Base-by-base conservation (phyloP, 352 stramenopile genomes). In the Globisporangium camurandrum region DNA sequence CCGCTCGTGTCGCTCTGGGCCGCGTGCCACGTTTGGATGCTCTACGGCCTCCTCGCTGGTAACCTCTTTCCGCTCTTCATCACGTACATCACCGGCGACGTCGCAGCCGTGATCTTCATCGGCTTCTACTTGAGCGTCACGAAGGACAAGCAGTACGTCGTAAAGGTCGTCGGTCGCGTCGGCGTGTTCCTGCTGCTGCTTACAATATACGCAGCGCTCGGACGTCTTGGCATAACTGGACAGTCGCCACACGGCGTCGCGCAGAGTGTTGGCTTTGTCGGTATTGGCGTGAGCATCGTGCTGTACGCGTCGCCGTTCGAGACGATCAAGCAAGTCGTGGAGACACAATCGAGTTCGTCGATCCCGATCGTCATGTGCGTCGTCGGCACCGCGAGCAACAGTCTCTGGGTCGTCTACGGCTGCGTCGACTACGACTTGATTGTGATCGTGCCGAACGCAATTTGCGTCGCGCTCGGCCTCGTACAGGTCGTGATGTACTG, bases 361-460 rank as follows among this genome's bases (percentile, higher is more conserved):
- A 81, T 88, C 27, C 62, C 62, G 3, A 64, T 80, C n/a, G n/a
- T 64, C n/a, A 69, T 88, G 54, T 67, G 69, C 19, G 17, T 50
- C 6, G 64, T 70, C 26, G 75, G 69, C 3, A 61, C 65, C 9
- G 11, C 68, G 48, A 88, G 82, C 64, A 79, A 75, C 48, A 39
- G 49, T 2, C 56, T 86, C 30, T 86, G 76, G 71, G 48, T 77
- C 48, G 24, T 71, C 41, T 79, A 76, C 48, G 71, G 68, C 10
- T 50, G 72, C 19, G 28, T 83, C 16, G 61, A 72, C 42, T 26
- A 69, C 30, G 69, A 88, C 26, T 30, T 65, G 14, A 62, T 86
- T 23, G 58, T 88, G 2, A 30, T 80, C 26, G 61, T 68, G 8
- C 73, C 71, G 9, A 78, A 67, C 14, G 40, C 62, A 11, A 54